Percentiles rank a stretch among this genome's conserved stretches.
These are phyloP conservation scores for Cordyceps javanica DNA, from an alignment of 2,329 filamentous ascomycete genomes.

Conservation along the genomic window DNA sequence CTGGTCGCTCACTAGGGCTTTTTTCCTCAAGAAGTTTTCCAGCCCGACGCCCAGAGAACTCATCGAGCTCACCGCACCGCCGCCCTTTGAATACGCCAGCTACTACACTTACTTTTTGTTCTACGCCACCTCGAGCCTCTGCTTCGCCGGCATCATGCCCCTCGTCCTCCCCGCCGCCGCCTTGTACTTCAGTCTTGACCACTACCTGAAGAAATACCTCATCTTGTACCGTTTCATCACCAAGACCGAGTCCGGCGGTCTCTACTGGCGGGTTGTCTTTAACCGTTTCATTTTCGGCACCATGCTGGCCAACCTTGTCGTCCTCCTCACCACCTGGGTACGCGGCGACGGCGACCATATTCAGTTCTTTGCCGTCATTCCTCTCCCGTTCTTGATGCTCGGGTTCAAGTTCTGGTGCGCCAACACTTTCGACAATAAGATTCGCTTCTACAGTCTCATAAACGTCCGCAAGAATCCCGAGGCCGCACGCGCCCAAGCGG, in stretches of 20 bases:
- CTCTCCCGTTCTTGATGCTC: conserved; percentile 71
- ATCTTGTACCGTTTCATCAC: conserved; percentile 92
- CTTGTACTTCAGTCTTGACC: conserved; percentile 83
- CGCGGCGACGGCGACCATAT: conserved; percentile 54
- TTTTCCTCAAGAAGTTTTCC: conserved; percentile 76
- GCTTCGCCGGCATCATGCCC: conserved; percentile 79
- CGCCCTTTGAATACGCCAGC: conserved; percentile 86
- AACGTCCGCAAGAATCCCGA: conserved; percentile 45
- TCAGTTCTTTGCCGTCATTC: conserved; percentile 62
- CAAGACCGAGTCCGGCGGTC: conserved; percentile 90
- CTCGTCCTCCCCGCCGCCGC: conserved; percentile 80
- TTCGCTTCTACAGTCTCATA: conserved; percentile 72
- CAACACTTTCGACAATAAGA: conserved; percentile 67
- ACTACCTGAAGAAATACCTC: conserved; percentile 90
- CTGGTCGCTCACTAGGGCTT: conserved; percentile 77
- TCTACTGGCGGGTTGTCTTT: conserved; percentile 86
- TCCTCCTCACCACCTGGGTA: conserved; percentile 69
- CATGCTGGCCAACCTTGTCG: conserved; percentile 71
- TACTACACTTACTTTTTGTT: conserved; percentile 99
- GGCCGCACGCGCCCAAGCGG: conserved; percentile 42
- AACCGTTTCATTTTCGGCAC: conserved; percentile 86
- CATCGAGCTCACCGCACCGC: conserved; percentile 89
- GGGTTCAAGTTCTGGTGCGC: conserved; percentile 84
- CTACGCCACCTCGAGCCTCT: conserved; percentile 83
- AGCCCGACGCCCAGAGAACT: conserved; percentile 84